Evolutionary conservation across 768 basidiomycete genomes (phyloP).

Genomic region (Mycena metata): DNA sequence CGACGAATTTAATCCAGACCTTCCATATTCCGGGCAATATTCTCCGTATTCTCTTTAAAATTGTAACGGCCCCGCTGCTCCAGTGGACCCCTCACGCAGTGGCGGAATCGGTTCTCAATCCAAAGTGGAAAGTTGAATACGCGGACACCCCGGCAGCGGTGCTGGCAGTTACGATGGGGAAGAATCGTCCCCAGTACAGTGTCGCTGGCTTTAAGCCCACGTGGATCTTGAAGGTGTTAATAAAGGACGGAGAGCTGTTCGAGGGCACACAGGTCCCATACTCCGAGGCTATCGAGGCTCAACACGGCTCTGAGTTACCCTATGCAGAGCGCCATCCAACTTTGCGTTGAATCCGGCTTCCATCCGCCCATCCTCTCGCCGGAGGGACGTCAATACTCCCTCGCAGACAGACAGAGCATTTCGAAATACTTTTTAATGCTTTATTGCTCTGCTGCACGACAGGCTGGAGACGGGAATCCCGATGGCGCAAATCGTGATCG

Average conservation of each 20-base stretch:
- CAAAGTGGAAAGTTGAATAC: conserved; percentile 5
- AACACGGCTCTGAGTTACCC: conserved; percentile 11
- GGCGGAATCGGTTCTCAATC: background rate
- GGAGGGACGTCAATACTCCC: background rate
- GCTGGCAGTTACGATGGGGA: background rate
- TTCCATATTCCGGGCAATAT: conserved; percentile 1
- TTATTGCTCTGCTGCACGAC: conserved; percentile 6
- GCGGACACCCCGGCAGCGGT: conserved; percentile 7
- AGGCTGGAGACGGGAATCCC: too few relatives aligned
- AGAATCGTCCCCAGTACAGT: background rate
- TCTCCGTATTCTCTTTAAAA: conserved; percentile 4
- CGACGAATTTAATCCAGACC: background rate
- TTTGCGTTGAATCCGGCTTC: background rate
- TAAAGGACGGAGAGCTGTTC: background rate
- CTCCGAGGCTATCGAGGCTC: background rate
- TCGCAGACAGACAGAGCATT: background rate
- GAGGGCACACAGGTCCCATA: background rate
- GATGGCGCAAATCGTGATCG: background rate
- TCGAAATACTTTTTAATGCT: background rate
- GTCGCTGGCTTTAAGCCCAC: conserved; percentile 1
- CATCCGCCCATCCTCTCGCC: background rate
- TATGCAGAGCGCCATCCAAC: background rate
- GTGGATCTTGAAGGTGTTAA: conserved; percentile 10
- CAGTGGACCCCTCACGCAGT: conserved; percentile 4
- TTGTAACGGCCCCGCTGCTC: background rate